phyloP scores from a whole-genome alignment of 495 filamentous ascomycete species.

The Clavariopsis aquatica region DNA sequence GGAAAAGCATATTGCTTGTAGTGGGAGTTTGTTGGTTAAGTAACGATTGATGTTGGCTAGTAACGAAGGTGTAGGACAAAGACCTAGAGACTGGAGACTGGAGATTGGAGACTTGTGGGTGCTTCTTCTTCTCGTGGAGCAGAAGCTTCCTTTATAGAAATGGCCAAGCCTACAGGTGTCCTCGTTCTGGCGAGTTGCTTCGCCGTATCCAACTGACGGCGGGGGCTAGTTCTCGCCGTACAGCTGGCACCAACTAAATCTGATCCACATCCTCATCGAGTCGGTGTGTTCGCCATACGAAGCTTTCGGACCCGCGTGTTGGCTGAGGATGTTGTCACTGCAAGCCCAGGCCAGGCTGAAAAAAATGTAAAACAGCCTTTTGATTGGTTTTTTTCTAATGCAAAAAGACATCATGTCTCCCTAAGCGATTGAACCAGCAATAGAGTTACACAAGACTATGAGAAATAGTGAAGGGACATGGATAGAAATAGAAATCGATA shows the following conservation, averaged over 20 bases:
- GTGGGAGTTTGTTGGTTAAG: neutral
- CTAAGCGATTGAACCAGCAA: neutral
- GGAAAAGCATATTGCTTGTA: slow-evolving; percentile 29
- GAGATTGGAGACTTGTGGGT: neutral
- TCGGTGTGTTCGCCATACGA: neutral
- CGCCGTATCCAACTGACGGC: neutral
- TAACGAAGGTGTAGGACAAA: neutral
- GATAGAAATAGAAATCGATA: too few species aligned
- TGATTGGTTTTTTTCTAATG: neutral
- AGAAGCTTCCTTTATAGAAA: slow-evolving; percentile 5
- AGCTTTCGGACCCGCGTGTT: slow-evolving; percentile 4
- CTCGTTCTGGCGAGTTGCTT: neutral
- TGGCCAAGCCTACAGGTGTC: neutral
- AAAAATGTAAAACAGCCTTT: neutral
- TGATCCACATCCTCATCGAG: neutral
- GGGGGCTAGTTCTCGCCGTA: neutral
- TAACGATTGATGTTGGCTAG: slow-evolving; percentile 8
- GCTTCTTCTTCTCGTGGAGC: neutral
- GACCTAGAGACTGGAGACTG: slow-evolving; percentile 7
- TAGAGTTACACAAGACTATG: neutral
- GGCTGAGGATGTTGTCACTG: neutral
- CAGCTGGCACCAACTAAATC: neutral
- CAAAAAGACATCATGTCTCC: neutral
- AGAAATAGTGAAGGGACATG: neutral
- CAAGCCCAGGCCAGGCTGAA: neutral